phyloP scores from a whole-genome alignment of 805 yeast genomes.

The Debaryomyces castellii region DNA sequence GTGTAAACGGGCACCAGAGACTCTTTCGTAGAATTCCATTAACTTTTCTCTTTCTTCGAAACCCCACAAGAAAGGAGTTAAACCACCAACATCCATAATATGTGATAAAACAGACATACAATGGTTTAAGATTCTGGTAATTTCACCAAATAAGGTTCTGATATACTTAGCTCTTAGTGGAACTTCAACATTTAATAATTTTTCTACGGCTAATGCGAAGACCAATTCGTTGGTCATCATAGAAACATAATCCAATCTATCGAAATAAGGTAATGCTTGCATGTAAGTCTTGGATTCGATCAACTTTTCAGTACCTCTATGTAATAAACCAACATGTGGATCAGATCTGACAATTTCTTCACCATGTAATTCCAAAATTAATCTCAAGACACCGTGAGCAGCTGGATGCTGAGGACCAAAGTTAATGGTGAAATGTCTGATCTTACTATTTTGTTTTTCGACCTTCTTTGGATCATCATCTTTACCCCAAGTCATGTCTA shows the following conservation, averaged over 20 bases:
- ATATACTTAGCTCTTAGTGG: slow-evolving; percentile 84
- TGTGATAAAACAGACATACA: slow-evolving; percentile 84
- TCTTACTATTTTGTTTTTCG: slow-evolving; percentile 49
- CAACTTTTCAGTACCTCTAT: slow-evolving; percentile 86
- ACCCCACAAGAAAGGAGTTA: slow-evolving; percentile 92
- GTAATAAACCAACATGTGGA: slow-evolving; percentile 86
- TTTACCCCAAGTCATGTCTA: slow-evolving; percentile 44
- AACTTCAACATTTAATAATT: slow-evolving; percentile 78
- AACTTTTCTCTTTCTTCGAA: slow-evolving; percentile 90
- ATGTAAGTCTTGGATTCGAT: slow-evolving; percentile 83
- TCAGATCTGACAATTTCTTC: slow-evolving; percentile 86
- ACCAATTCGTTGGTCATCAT: slow-evolving; percentile 93
- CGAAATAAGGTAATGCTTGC: slow-evolving; percentile 88
- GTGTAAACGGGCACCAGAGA: slow-evolving; percentile 87
- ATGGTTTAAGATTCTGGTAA: slow-evolving; percentile 80
- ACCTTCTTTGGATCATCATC: slow-evolving; percentile 44
- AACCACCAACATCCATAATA: slow-evolving; percentile 93
- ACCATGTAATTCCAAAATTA: slow-evolving; percentile 83
- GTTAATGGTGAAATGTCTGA: slow-evolving; percentile 86
- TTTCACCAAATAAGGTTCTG: slow-evolving; percentile 83
- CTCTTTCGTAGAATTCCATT: slow-evolving; percentile 91
- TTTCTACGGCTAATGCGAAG: slow-evolving; percentile 80
- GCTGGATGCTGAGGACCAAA: slow-evolving; percentile 96
- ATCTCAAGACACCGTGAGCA: slow-evolving; percentile 87
- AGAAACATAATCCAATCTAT: slow-evolving; percentile 78